Percentiles rank a stretch among this genome's conserved stretches.
Conservation (phyloP, 2,329 filamentous ascomycete species). For the Alternaria viburni region DNA sequence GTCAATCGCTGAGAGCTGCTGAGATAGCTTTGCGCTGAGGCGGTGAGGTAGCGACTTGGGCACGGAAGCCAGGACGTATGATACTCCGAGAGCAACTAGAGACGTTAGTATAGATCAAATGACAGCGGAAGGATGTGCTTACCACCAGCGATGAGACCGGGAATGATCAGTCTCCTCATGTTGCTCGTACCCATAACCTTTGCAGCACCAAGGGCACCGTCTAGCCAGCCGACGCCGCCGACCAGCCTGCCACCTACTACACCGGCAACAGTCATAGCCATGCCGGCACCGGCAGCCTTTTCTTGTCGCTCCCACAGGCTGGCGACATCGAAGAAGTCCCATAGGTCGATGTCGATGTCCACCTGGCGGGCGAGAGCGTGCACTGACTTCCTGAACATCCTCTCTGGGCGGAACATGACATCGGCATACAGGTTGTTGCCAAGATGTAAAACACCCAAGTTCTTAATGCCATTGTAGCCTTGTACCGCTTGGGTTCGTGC, state of each 20-base stretch:
- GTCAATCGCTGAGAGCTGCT: slow-evolving; percentile 80
- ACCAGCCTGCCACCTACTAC: slow-evolving; percentile 83
- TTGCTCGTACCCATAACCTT: slow-evolving; percentile 83
- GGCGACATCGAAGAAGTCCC: slow-evolving; percentile 90
- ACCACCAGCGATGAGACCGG: slow-evolving; percentile 80
- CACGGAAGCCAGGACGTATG: slow-evolving; percentile 85
- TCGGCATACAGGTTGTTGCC: slow-evolving; percentile 81
- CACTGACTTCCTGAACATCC: slow-evolving; percentile 89
- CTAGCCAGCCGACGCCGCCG: slow-evolving; percentile 86
- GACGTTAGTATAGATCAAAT: slow-evolving; percentile 10
- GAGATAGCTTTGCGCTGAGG: slow-evolving; percentile 81
- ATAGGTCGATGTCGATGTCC: slow-evolving; percentile 84
- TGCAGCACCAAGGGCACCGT: slow-evolving; percentile 81
- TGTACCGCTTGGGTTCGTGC: slow-evolving; percentile 78
- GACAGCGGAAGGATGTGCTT: slow-evolving; percentile 52
- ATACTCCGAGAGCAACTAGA: slow-evolving; percentile 73
- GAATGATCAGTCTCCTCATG: slow-evolving; percentile 78
- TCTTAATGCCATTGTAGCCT: slow-evolving; percentile 87
- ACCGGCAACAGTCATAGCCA: slow-evolving; percentile 90
- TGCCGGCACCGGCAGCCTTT: slow-evolving; percentile 90
- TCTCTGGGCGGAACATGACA: slow-evolving; percentile 85
- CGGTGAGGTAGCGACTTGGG: slow-evolving; percentile 87
- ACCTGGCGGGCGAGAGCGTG: slow-evolving; percentile 85
- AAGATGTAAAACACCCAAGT: slow-evolving; percentile 84
- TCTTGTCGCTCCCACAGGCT: slow-evolving; percentile 88